Percentiles rank a stretch among this genome's conserved stretches.
phyloP scores from a whole-genome alignment of 1,284 basidiomycete species.

The Irpex sp. region DNA sequence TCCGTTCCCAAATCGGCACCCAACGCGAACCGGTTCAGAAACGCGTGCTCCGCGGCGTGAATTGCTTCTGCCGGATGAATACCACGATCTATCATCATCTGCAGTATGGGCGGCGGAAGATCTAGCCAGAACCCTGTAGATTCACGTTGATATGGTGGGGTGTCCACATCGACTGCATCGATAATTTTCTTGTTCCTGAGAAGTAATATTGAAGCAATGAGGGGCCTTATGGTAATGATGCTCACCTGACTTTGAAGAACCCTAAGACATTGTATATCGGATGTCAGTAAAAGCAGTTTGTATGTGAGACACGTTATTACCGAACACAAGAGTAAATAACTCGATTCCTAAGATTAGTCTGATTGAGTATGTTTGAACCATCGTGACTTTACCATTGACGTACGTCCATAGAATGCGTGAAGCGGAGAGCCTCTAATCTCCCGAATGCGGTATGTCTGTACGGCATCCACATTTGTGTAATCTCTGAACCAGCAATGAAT shows the following conservation, averaged over 20 bases:
- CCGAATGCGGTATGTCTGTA: slow-evolving; percentile 75
- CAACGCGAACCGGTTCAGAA: slow-evolving; percentile 77
- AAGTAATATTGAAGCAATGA: background rate
- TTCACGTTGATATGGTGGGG: slow-evolving; percentile 73
- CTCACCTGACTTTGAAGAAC: slow-evolving; percentile 54
- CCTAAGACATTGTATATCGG: slow-evolving; percentile 18
- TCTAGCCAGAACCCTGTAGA: slow-evolving; percentile 87
- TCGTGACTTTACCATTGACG: slow-evolving; percentile 22
- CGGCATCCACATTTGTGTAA: slow-evolving; percentile 76
- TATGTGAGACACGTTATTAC: slow-evolving; percentile 36
- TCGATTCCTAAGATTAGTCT: slow-evolving; percentile 49
- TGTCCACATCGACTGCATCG: slow-evolving; percentile 79
- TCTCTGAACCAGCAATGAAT: slow-evolving; percentile 42
- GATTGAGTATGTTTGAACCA: background rate
- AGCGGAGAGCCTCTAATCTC: slow-evolving; percentile 60
- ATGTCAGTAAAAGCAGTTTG: slow-evolving; percentile 1
- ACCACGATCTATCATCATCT: slow-evolving; percentile 51
- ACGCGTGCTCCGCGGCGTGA: slow-evolving; percentile 82
- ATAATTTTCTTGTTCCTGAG: slow-evolving; percentile 62
- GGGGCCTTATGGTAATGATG: background rate
- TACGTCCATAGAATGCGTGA: slow-evolving; percentile 72
- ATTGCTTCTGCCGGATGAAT: slow-evolving; percentile 76
- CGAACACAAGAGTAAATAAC: slow-evolving; percentile 73
- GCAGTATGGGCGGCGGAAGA: slow-evolving; percentile 54
- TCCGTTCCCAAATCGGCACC: slow-evolving; percentile 78